Evolutionary conservation across 202 grass and related monocot genomes (phyloP), one percentile per base, ranked within the genome.

Genomic region (Setaria italica): DNA sequence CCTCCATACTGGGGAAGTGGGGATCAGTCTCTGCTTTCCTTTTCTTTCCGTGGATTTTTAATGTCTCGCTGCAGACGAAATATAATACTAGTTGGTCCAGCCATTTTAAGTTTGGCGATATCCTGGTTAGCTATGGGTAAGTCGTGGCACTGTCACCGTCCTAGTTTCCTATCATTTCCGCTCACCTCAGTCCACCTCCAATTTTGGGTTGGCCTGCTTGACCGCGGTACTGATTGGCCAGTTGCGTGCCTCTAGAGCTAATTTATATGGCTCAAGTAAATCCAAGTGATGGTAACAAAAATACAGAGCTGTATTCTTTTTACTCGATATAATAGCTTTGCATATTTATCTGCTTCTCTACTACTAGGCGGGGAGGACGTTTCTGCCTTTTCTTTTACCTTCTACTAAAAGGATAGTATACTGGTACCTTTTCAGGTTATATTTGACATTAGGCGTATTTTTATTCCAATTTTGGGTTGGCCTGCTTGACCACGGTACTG

Each of bases 141-240:
- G 54, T 48, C 21, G 25, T 65, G 13, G 50, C 63, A 25, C 42
- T 34, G 41, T 82, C 42, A 0, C 21, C 39, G 15, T 70, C 78
- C 9, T 62, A 34, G 37, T 77, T 46, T 71, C 16, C 53, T 76
- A 70, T 48, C 55, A n/a, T 82, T 65, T 65, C 21, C 46, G 60
- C 33, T 78, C 20, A 64, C 77, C 67, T 16, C 25, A 20, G 7
- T 70, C 42, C 74, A 76, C 41, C 56, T 65, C 17, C 3, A 11
- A 11, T 1, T 11, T 77, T 35, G 34, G 34, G 34, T 37, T 37
- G 13, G 11, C 15, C 43, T 41, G 46, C 8, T 81, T 67, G 4
- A 59, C 47, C 60, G 0, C 10, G 34, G 11, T 70, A 10, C 55
- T 33, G 11, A 30, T 55, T 63, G 15, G 16, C 0, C 30, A 35